phyloP scores from a whole-genome alignment of 2,329 filamentous ascomycete species.

The Annulohypoxylon truncatum region DNA sequence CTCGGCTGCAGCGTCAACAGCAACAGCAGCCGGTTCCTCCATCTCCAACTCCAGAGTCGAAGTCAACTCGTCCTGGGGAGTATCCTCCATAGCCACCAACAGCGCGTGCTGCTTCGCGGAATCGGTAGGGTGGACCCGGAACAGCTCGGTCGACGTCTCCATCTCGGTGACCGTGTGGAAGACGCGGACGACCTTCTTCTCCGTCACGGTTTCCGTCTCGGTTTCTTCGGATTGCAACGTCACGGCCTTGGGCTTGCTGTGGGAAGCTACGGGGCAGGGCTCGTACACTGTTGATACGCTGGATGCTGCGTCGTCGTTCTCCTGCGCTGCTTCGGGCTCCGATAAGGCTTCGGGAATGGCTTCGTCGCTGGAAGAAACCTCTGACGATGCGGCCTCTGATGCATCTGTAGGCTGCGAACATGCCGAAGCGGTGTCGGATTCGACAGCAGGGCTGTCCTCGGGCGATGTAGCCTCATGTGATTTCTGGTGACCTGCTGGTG shows the following conservation, averaged over 20 bases:
- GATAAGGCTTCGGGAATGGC: neutral
- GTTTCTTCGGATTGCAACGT: constrained; percentile 41
- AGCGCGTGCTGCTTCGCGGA: neutral
- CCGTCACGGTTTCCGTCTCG: constrained; percentile 47
- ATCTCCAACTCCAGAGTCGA: neutral
- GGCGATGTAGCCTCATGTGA: neutral
- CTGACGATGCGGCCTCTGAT: neutral
- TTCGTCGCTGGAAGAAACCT: neutral
- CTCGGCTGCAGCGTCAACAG: neutral
- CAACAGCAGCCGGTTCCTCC: neutral
- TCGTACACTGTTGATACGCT: constrained; percentile 40
- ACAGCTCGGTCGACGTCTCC: constrained; percentile 49
- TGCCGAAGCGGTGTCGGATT: neutral
- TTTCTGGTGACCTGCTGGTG: neutral
- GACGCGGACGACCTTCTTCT: constrained; percentile 49
- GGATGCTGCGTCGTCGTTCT: neutral
- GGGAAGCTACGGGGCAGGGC: constrained; percentile 31
- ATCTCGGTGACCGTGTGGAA: constrained; percentile 52
- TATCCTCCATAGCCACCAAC: constrained; percentile 3
- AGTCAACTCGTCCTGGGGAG: neutral
- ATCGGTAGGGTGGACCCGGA: constrained; percentile 35
- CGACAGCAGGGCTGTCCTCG: neutral
- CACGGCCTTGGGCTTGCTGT: constrained; percentile 7
- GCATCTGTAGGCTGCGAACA: neutral
- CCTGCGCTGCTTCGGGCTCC: constrained; percentile 1